Base-by-base conservation (phyloP, 1,284 basidiomycete species). In the Trichosporon asahii region DNA sequence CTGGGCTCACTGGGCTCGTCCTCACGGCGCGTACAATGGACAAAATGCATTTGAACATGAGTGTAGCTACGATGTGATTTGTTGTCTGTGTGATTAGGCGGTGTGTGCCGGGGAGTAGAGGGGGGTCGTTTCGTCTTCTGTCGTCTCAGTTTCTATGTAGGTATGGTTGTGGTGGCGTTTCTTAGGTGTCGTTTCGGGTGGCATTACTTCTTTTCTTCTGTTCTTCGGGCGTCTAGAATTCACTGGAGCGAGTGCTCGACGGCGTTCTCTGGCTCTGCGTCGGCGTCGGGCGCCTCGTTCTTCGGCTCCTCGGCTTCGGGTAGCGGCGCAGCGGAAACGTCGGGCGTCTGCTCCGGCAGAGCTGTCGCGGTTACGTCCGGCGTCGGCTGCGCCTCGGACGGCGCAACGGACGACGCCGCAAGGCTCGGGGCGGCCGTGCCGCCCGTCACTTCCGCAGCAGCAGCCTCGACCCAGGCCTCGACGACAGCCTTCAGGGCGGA, bases 381-480 rank as follows among this genome's bases (percentile, higher is more conserved):
- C 3, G 57, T 31, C 27, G 57, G 57, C 57, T 61, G 57, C 6
- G 57, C 57, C 57, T 61, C 57, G 27, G 27, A 31, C 27, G 57
- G 18, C 27, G 57, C 27, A n/a, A 31, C 27, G 29, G 27, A 33
- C 15, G 57, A 31, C 2, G 23, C 53, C 0, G 25, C 33, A 29
- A 40, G 27, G 21, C 18, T 15, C 18, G 21, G n/a, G 29, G 60
- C n/a, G 27, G n/a, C 14, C 4, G 55, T 11, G 25, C 37, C 15
- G 44, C 64, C 71, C 53, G 66, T 60, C 44, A 72, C 68, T 66
- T 83, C 81, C 15, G 68, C 60, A 1, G 72, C 76, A 0, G 76
- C 78, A 35, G 74, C 76, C 2, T 73, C 70, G 12, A 83, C 68
- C 83, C 83, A 84, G 31, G 66, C 69, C 0, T 12, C 29, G 6